Evolutionary conservation across 371 early-diverging fungal genomes (phyloP), one percentile per base, ranked within the genome.

Genomic region (Chytridium lagenaria): DNA sequence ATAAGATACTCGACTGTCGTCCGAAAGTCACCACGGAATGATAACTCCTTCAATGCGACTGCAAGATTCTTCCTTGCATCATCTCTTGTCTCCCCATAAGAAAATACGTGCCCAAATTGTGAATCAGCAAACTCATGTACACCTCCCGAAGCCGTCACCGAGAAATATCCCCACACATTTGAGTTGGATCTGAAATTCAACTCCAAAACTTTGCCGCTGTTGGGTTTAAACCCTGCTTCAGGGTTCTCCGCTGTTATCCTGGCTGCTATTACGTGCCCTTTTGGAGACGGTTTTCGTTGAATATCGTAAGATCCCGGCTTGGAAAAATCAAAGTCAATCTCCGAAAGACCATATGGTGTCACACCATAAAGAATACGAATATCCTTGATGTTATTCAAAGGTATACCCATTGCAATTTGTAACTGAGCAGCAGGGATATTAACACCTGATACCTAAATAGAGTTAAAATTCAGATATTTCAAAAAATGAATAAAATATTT

Each of bases 191-290:
- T 84, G 87, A 98, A 98, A 81, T 96, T 97, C 69, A 99, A 92
- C 79, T 95, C 95, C 70, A 93, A 90, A 84, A 99, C 90, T 84
- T 92, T 93, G 74, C 99, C 99, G 64, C 92, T 91, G 72, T 93
- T 93, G 49, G 99, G 99, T 83, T 96, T 95, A 89, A 99, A 99
- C 19, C 96, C 97, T 59, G 97, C 98, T 81, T 98, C 97, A 36
- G 98, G 98, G 82, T 97, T 98, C 83, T 99, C 99, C 19, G 99
- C 99, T 3, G 98, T 98, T 77, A 99, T 98, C 81, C 99, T 92
- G 73, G 94, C 92, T n/a, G 97, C 99, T 76, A 99, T 96, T 74
- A 98, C 99, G 81, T 99, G 98, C 51, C 98, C 97, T 82, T 92
- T 94, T 66, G 98, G 93, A 2, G 88, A 84, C 22, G 97, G 97